Evolutionary conservation across 1,139 yeast species (phyloP).

Genomic region (Pichia sp.): DNA sequence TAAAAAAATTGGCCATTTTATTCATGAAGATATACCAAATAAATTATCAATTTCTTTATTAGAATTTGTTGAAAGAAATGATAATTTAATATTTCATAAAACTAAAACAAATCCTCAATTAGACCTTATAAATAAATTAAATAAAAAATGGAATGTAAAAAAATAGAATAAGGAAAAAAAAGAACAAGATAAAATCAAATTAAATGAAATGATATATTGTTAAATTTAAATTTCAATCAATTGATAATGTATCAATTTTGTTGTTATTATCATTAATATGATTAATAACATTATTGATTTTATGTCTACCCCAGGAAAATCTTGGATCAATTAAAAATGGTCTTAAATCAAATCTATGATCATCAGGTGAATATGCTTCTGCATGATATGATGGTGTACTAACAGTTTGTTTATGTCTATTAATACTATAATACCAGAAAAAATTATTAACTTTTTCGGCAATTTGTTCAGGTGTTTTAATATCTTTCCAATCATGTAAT

Average conservation of each 20-base stretch:
- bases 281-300: slow-evolving; percentile 72
- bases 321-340: slow-evolving; percentile 92
- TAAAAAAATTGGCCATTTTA: slow-evolving; percentile 69
- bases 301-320: slow-evolving; percentile 83
- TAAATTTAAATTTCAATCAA: slow-evolving; percentile 29
- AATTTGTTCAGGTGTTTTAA: slow-evolving; percentile 71
- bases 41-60: slow-evolving; percentile 54
- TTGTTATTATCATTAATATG: slow-evolving; percentile 35
- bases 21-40: slow-evolving; percentile 82
- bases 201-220: not conserved
- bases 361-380: slow-evolving; percentile 96
- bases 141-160: slow-evolving; percentile 50
- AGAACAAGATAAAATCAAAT: not conserved
- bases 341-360: slow-evolving; percentile 88
- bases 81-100: slow-evolving; percentile 19
- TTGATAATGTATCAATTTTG: slow-evolving; percentile 35
- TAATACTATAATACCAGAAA: slow-evolving; percentile 88
- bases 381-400: slow-evolving; percentile 97
- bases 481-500: slow-evolving; percentile 88
- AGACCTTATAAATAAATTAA: slow-evolving; percentile 36
- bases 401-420: slow-evolving; percentile 95
- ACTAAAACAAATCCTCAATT: slow-evolving; percentile 19
- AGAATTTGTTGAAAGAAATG: slow-evolving; percentile 45
- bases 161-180: slow-evolving; percentile 23
- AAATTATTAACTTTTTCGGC: slow-evolving; percentile 90